These are phyloP conservation scores for Aspergillus vadensis DNA, from an alignment of 2,329 filamentous ascomycete species.

Conservation along the genomic window DNA sequence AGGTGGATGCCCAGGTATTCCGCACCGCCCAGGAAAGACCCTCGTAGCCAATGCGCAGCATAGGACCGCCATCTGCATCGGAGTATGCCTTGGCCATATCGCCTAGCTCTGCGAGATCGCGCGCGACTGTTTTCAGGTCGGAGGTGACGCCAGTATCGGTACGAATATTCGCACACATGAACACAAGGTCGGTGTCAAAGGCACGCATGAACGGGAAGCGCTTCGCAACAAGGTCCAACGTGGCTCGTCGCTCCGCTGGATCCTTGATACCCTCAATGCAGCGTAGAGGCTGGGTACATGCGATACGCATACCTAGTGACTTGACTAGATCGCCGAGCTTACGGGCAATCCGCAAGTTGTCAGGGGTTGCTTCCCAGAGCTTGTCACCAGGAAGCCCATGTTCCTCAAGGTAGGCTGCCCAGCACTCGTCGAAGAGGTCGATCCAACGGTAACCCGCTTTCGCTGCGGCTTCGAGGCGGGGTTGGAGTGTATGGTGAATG, in stretches of 20 bases:
- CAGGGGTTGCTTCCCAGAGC: constrained; percentile 32
- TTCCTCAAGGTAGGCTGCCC: constrained; percentile 35
- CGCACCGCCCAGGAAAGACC: constrained; percentile 36
- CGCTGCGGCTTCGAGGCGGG: constrained; percentile 33
- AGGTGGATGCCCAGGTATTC: constrained; percentile 38
- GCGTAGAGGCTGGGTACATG: constrained; percentile 37
- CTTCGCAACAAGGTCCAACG: constrained; percentile 32
- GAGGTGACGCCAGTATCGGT: constrained; percentile 33
- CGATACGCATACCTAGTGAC: constrained; percentile 35
- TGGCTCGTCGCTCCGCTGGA: constrained; percentile 25
- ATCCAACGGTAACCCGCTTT: constrained; percentile 35
- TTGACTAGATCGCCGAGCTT: constrained; percentile 33
- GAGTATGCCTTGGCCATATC: constrained; percentile 34
- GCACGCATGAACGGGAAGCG: constrained; percentile 41
- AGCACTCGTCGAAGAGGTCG: constrained; percentile 40
- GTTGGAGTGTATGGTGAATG: constrained; percentile 29
- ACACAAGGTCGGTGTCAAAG: constrained; percentile 39
- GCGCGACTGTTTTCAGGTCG: constrained; percentile 34
- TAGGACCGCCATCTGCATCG: constrained; percentile 29
- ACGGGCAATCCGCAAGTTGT: constrained; percentile 30
- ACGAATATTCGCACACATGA: constrained; percentile 39
- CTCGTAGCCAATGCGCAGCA: constrained; percentile 37
- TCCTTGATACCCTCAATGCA: constrained; percentile 36
- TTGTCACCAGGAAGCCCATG: constrained; percentile 26
- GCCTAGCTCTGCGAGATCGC: constrained; percentile 35